These are phyloP conservation scores for Musa acuminata DNA, from an alignment of 176 grass and related monocot species.

Conservation along the genomic window DNA sequence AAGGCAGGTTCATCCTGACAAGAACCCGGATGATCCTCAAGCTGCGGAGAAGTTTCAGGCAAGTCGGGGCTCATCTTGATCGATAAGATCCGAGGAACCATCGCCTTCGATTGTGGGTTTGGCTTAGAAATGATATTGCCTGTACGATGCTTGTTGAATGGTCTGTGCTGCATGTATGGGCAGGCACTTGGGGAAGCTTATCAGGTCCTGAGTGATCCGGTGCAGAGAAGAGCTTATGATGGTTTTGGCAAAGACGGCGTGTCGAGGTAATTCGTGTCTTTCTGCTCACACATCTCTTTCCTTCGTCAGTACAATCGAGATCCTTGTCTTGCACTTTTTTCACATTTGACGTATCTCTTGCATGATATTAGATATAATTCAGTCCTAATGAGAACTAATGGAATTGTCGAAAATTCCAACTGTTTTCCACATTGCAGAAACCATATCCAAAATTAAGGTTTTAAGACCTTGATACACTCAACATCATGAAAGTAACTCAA, in stretches of 20 bases:
- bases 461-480: neutral
- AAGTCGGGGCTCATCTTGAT: neutral
- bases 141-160: constrained; percentile 4
- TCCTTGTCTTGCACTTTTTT: neutral
- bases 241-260: constrained; percentile 72
- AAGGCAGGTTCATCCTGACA: constrained; percentile 19
- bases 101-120: neutral
- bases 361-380: neutral
- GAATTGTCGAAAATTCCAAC: neutral
- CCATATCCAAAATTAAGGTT: neutral
- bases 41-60: constrained; percentile 17
- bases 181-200: constrained; percentile 91
- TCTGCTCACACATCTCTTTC: neutral
- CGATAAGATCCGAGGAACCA: neutral
- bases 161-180: constrained; percentile 6
- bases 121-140: neutral
- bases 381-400: neutral
- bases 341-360: neutral
- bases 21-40: constrained; percentile 17
- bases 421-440: neutral
- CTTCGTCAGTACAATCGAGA: neutral
- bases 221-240: constrained; percentile 89
- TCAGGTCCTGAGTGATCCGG: constrained; percentile 79
- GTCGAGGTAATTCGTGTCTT: constrained; percentile 38
- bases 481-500: neutral